Base-by-base conservation (phyloP, 139 green algal species). In the Chlorella sp. region DNA sequence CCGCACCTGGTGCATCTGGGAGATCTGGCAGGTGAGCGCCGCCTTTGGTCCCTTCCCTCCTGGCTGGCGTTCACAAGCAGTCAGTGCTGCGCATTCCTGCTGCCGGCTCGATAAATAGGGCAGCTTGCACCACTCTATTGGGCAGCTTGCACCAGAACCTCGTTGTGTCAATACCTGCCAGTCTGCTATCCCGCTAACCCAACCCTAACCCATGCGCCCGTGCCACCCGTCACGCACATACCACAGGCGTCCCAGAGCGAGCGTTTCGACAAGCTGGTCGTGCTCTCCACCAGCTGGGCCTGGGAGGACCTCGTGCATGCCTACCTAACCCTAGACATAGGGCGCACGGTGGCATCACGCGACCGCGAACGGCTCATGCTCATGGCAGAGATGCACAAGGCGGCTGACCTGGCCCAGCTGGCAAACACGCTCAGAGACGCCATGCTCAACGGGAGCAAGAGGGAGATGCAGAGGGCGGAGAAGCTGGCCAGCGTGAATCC, bases 401-500 rank as follows among this genome's bases (percentile, higher is more conserved):
- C 22, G 14, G 27, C 20, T 10, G 55, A 64, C 55, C 24, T 64
- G 55, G 24, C 6, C 24, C 20, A 31, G 55, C 55, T 64, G 22
- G 20, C 55, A 4, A 64, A 31, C 55, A 64, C 55, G 22, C 24
- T 64, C 14, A 10, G 55, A 4, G 24, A 64, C 17, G 55, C 55
- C 14, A 10, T 64, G 55, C 24, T 64, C 14, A 31, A 35, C 33
- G 66, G 67, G 6, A 30, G 42, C 10, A 63, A 63, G 36, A 42
- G 67, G 3, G 67, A 72, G 36, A 62, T 62, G 31, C 30, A 63
- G 42, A n/a, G 67, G 26, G 49, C 67, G 2, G 67, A 72, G 31
- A 72, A 72, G 36, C 67, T 72, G 10, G 36, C 49, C 1, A 72
- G 67, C 29, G 29, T 72, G 20, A 72, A 72, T 34, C 31, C 35